Conservation (phyloP, 2,329 filamentous ascomycete species). For the Teratosphaeria epicoccoides region DNA sequence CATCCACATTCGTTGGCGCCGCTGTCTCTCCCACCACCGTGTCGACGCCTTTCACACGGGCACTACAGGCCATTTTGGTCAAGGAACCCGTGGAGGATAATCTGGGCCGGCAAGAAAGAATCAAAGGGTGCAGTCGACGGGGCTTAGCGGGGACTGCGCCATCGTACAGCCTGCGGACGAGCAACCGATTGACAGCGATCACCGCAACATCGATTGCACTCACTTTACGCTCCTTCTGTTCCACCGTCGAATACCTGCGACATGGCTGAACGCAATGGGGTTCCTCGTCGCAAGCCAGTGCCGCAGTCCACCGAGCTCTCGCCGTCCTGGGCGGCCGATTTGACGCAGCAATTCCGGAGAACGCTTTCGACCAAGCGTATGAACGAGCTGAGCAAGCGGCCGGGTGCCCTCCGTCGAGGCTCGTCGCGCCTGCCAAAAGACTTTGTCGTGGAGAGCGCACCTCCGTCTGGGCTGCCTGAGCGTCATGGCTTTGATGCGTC, state of each 20-base stretch:
- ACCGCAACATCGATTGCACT: not conserved
- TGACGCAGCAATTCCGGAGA: conserved; percentile 77
- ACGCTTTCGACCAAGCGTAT: conserved; percentile 77
- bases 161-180: not conserved
- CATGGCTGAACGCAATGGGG: conserved; percentile 21
- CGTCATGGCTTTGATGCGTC: conserved; percentile 7
- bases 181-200: not conserved
- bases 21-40: not conserved
- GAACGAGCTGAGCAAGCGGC: conserved; percentile 55
- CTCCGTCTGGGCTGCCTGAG: conserved; percentile 7
- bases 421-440: conserved; percentile 40
- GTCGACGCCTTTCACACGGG: not conserved
- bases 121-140: not conserved
- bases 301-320: conserved; percentile 16
- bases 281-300: conserved; percentile 24
- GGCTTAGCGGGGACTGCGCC: not conserved
- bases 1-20: not conserved
- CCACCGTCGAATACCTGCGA: not conserved
- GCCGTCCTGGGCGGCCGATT: conserved; percentile 65
- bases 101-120: not conserved
- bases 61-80: not conserved
- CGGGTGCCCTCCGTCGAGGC: conserved; percentile 37
- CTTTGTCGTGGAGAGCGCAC: conserved; percentile 14
- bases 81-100: not conserved
- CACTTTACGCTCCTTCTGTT: not conserved